Percentiles rank a stretch among this genome's conserved stretches.
phyloP scores from a whole-genome alignment of 768 basidiomycete species.

The Tylopilus sp. region DNA sequence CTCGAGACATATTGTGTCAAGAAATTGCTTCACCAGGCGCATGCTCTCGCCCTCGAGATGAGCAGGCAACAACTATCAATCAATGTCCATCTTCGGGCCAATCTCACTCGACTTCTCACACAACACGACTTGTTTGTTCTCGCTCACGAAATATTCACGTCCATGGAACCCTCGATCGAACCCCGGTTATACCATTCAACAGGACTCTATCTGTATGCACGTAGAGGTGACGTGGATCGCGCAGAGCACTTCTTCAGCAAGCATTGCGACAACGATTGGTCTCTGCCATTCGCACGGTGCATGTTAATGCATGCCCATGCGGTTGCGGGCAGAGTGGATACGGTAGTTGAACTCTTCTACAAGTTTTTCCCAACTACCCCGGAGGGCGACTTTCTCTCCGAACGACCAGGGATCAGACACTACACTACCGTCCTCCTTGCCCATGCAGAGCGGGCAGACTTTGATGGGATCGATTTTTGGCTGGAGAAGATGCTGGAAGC shows the following conservation, averaged over 20 bases:
- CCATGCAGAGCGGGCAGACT: constrained; percentile 44
- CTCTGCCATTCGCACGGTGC: constrained; percentile 31
- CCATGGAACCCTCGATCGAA: constrained; percentile 23
- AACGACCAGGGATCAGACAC: constrained; percentile 45
- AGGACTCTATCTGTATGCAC: constrained; percentile 52
- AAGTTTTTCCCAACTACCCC: constrained; percentile 46
- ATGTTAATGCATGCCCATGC: constrained; percentile 58
- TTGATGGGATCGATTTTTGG: constrained; percentile 51
- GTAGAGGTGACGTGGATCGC: constrained; percentile 45
- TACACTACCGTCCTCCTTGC: constrained; percentile 58
- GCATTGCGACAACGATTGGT: constrained; percentile 32
- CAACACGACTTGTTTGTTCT: constrained; percentile 35
- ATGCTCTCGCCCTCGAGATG: constrained; percentile 42
- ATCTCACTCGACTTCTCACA: constrained; percentile 43
- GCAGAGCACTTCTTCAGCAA: constrained; percentile 43
- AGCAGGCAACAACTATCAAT: constrained; percentile 33
- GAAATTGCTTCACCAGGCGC: constrained; percentile 35
- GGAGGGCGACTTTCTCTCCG: constrained; percentile 26
- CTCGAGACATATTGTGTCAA: constrained; percentile 37
- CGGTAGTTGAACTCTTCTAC: constrained; percentile 50
- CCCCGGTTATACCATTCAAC: constrained; percentile 32
- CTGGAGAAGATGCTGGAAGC: constrained; percentile 47
- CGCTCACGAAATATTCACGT: constrained; percentile 44
- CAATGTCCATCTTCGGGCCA: constrained; percentile 27
- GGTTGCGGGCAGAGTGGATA: constrained; percentile 37